Percentiles rank a stretch among this genome's conserved stretches.
Conservation (phyloP, 345 rosid species). For the Iberis pinnata region DNA sequence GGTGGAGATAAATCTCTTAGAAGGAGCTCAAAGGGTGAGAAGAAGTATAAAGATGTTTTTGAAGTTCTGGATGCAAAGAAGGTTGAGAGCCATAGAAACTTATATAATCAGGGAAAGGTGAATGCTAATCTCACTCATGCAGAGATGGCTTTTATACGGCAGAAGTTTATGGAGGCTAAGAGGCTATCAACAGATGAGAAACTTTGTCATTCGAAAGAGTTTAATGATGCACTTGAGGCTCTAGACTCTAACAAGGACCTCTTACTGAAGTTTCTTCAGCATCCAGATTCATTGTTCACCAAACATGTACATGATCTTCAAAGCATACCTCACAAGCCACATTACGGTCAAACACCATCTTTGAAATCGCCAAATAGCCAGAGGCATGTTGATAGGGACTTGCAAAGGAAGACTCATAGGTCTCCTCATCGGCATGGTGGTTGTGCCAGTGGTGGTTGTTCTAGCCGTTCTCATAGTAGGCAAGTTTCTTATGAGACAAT, state of each 20-base stretch:
- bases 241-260: conserved; percentile 77
- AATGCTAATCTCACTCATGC: conserved; percentile 44
- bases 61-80: conserved; percentile 71
- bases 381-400: conserved; percentile 38
- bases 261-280: conserved; percentile 71
- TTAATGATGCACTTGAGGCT: conserved; percentile 67
- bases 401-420: conserved; percentile 28
- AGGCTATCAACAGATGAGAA: conserved; percentile 66
- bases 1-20: conserved; percentile 46
- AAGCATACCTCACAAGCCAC: conserved; percentile 36
- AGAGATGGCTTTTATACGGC: conserved; percentile 66
- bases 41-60: conserved; percentile 90
- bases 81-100: conserved; percentile 35
- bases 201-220: conserved; percentile 68
- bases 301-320: conserved; percentile 74
- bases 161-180: conserved; percentile 71
- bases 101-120: conserved; percentile 23
- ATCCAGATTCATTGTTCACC: conserved; percentile 75
- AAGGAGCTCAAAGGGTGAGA: conserved; percentile 64
- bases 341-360: conserved; percentile 36
- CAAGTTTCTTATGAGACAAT: conserved; percentile 26
- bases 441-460: conserved; percentile 26
- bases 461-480: conserved; percentile 34
- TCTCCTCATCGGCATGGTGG: conserved; percentile 31
- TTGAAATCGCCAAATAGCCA: conserved; percentile 35